Evolutionary conservation across 2,329 filamentous ascomycete genomes (phyloP), one percentile per base, ranked within the genome.

Genomic region (Sclerotinia trifoliorum): DNA sequence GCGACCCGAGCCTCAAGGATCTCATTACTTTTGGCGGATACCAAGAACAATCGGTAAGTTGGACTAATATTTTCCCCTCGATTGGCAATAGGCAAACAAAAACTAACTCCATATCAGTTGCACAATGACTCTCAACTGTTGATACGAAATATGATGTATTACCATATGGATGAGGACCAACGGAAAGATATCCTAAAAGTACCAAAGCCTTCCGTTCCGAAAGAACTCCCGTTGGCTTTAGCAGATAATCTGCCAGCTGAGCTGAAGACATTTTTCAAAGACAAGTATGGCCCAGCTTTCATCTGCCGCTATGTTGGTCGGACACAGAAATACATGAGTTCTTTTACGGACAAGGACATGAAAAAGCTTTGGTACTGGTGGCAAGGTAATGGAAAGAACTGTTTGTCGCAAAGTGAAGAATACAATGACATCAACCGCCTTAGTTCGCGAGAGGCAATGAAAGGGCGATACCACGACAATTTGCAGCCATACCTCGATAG

Each of bases 351-450:
- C 4, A 7, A 56, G 21, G 54, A 56, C 17, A 56, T 39, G 29
- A 56, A 56, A 29, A 32, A 56, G 19, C 54, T 56, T 29, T 56
- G 54, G 54, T 56, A 56, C 21, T 56, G 54, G 54, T 56, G 54
- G 54, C 54, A 56, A 29, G 54, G 54, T n/a, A 56, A 56, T 21
- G 54, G 54, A 29, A 32, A n/a, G 26, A 56, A 39, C 29, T 21
- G 54, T 56, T 17, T 56, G 10, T 56, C 54, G 17, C 54, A 56
- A 56, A 56, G 54, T 56, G 54, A 32, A 39, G 54, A 56, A 56
- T 56, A 56, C 54, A 56, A 56, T n/a, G 54, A 56, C n/a, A 56
- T 56, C 32, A 56, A 56, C 29, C 54, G 54, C 19, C 7, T 56
- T 32, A 56, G 29, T 56, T 56, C 54, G 29, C 54, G 54, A 39